Conservation (phyloP, 2,329 filamentous ascomycete genomes). For the Apiospora arundinis region DNA sequence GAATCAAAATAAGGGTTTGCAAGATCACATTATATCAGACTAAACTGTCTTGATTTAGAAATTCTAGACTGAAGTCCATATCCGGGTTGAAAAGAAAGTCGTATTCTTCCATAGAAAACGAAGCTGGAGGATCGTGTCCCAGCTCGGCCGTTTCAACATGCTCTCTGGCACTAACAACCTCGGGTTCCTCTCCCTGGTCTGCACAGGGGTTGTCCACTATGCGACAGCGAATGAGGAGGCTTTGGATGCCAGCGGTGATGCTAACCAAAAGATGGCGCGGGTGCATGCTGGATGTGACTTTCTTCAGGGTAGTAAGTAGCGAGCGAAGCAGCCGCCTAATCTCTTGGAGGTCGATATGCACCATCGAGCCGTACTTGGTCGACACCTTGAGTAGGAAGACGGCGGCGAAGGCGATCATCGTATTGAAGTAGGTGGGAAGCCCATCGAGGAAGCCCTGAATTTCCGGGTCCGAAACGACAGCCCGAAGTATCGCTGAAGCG, state of each 20-base stretch:
- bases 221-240: constrained; percentile 11
- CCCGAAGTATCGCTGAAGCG: constrained; percentile 34
- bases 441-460: constrained; percentile 35
- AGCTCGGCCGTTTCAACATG: neutral
- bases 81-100: constrained; percentile 22
- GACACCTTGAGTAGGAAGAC: constrained; percentile 37
- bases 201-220: neutral
- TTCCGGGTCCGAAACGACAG: constrained; percentile 32
- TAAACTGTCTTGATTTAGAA: neutral
- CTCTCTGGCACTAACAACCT: neutral
- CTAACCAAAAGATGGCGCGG: constrained; percentile 29
- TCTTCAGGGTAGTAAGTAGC: constrained; percentile 23
- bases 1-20: neutral
- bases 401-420: constrained; percentile 39
- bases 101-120: constrained; percentile 23
- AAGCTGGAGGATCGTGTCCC: neutral
- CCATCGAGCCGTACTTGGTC: constrained; percentile 26
- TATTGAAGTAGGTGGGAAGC: constrained; percentile 37
- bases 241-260: constrained; percentile 23
- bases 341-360: constrained; percentile 29
- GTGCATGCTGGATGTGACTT: constrained; percentile 28
- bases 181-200: neutral
- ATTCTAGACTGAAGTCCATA: constrained; percentile 13
- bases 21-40: neutral
- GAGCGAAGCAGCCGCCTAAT: constrained; percentile 31